A percentile compares a stretch with the other conserved stretches of the same genome.
These are phyloP conservation scores for Aspergillus awamori DNA, from an alignment of 2,329 filamentous ascomycete genomes.

Conservation along the genomic window DNA sequence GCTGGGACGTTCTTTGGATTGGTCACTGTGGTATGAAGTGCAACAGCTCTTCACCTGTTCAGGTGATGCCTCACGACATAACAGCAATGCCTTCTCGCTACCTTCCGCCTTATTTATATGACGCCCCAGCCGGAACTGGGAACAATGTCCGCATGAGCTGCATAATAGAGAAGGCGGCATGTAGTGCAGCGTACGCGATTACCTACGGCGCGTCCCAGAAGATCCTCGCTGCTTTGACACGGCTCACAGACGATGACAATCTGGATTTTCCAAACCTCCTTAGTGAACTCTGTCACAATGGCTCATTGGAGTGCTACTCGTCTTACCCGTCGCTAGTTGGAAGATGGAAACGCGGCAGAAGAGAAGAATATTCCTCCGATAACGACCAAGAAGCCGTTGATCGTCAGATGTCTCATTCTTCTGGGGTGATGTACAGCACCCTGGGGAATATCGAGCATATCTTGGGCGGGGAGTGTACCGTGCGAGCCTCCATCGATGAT, in stretches of 20 bases:
- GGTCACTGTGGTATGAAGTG: conserved; percentile 3
- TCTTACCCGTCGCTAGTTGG: background rate
- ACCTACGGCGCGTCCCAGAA: background rate
- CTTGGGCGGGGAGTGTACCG: background rate
- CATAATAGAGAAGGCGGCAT: background rate
- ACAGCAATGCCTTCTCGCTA: background rate
- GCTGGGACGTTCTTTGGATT: conserved; percentile 1
- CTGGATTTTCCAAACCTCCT: background rate
- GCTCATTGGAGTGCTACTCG: background rate
- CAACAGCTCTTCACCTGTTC: background rate
- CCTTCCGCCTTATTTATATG: background rate
- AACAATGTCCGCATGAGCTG: background rate
- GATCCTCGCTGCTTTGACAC: background rate
- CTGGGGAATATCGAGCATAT: background rate
- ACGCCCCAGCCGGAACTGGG: background rate
- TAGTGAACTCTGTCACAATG: background rate
- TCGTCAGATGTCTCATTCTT: background rate
- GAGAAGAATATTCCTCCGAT: background rate
- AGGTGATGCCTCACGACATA: background rate
- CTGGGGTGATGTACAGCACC: background rate
- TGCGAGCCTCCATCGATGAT: background rate
- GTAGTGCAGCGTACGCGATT: background rate
- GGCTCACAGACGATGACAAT: background rate
- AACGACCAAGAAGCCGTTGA: background rate
- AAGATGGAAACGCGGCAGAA: background rate